These are phyloP conservation scores for Sanghuangporus sanghuang DNA, from an alignment of 1,284 basidiomycete genomes.

Conservation along the genomic window DNA sequence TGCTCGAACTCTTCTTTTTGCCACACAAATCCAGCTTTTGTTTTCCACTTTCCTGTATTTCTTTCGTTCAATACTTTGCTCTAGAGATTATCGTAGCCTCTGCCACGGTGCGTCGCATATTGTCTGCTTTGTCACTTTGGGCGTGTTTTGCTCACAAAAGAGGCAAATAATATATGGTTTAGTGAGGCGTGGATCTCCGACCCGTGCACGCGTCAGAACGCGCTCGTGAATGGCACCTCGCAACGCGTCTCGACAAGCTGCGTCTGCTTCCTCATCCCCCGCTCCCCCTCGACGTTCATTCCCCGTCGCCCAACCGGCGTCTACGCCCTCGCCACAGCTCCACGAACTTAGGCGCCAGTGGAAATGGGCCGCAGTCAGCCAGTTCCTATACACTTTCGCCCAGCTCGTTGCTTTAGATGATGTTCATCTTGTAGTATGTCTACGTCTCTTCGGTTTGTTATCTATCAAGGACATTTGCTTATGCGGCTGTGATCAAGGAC, in stretches of 20 bases:
- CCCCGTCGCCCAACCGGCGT: conserved; percentile 9
- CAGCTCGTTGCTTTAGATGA: conserved; percentile 60
- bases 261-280: conserved; percentile 15
- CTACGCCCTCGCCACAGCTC: conserved; percentile 14
- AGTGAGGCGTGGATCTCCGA: conserved; percentile 15
- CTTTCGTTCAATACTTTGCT: not conserved
- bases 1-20: not conserved
- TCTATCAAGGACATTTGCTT: not conserved
- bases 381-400: conserved; percentile 76
- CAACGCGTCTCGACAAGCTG: not conserved
- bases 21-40: not conserved
- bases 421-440: conserved; percentile 55
- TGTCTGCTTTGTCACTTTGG: not conserved
- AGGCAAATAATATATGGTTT: not conserved
- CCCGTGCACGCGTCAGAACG: conserved; percentile 12
- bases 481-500: conserved; percentile 40
- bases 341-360: conserved; percentile 51
- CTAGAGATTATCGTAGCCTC: not conserved
- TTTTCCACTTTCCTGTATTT: not conserved
- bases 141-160: not conserved
- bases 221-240: conserved; percentile 17
- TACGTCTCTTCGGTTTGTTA: conserved; percentile 8
- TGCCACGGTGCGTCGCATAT: not conserved
- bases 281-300: conserved; percentile 4
- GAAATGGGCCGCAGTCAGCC: conserved; percentile 82